Evolutionary conservation across 306 rosid species (phyloP).

Genomic region (Casuarina glauca): DNA sequence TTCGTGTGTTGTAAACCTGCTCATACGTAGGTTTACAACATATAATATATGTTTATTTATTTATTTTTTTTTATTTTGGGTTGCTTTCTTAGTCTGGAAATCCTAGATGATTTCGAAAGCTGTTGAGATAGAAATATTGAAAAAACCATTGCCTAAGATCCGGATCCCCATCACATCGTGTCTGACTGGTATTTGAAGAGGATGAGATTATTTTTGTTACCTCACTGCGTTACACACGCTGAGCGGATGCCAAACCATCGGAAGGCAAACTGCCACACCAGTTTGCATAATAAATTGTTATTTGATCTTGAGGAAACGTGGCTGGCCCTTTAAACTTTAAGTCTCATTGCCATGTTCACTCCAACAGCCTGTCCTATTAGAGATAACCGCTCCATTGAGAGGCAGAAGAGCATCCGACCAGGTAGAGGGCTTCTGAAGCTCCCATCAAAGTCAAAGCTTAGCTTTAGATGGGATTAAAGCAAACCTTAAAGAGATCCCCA

Average conservation of each 20-base stretch:
- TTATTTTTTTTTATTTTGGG: background rate
- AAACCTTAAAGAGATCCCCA: no score
- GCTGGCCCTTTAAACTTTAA: constrained; percentile 26
- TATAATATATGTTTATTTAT: background rate
- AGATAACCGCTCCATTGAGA: constrained; percentile 37
- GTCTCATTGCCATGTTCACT: constrained; percentile 33
- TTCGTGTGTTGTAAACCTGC: background rate
- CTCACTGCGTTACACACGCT: constrained; percentile 18
- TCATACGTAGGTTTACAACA: background rate
- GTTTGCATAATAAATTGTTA: constrained; percentile 6
- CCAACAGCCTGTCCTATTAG: constrained; percentile 39
- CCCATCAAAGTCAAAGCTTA: no score
- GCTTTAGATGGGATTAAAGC: no score
- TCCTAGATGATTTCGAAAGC: background rate
- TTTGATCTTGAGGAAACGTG: constrained; percentile 28
- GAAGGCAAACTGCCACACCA: background rate
- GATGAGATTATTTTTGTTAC: constrained; percentile 13
- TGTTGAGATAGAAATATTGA: no score
- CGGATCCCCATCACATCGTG: no score
- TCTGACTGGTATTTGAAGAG: background rate
- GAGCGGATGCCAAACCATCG: constrained; percentile 4
- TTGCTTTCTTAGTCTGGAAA: background rate
- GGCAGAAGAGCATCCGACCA: constrained; percentile 22
- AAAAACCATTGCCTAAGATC: no score
- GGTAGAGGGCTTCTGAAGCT: constrained; percentile 3